Base-by-base conservation (phyloP, 768 basidiomycete genomes). In the Dendrothele bispora region DNA sequence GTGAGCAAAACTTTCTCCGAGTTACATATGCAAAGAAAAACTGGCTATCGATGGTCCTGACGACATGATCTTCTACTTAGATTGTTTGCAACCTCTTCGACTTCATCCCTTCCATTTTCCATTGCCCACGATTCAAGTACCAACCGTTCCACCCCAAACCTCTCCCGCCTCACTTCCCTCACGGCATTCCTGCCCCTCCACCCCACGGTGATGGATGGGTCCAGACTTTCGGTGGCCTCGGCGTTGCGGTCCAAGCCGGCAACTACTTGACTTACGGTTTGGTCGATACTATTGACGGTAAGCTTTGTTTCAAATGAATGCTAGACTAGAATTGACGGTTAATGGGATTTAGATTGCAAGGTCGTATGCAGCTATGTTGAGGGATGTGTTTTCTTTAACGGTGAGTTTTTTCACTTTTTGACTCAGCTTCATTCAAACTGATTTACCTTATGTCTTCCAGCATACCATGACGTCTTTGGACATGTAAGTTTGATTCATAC, bases 251-350 rank as follows among this genome's bases (percentile, higher is more conserved):
- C 4, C 63, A 68, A 47, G 65, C 61, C 6, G 56, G 53, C 18
- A 61, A 61, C 45, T 71, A 64, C 45, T 43, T 66, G 55, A 71
- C 69, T 12, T 71, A 56, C 32, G 64, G 65, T 6, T 60, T 71
- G 10, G 65, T 67, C 12, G 65, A 68, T 39, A 71, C 61, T 8
- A 49, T 68, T 20, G 54, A 30, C 8, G 65, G 66, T 64, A 52
- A 27, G 48, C n/a, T 30, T 5, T 29, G 26, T 4, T 21, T n/a
- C n/a, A n/a, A 7, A 28, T 25, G n/a, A 10, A 7, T 7, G 10
- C 18, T 21, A 17, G 22, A 18, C 15, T 53, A 6, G 26, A 14
- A 0, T 24, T 12, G 17, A 40, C 7, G 20, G 18, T n/a, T n/a
- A 17, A 30, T 35, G 1, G 2, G 11, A 34, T 42, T 24, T 20